Conservation (phyloP, 1,139 yeast species). For the Geotrichum cucujoidarum region DNA sequence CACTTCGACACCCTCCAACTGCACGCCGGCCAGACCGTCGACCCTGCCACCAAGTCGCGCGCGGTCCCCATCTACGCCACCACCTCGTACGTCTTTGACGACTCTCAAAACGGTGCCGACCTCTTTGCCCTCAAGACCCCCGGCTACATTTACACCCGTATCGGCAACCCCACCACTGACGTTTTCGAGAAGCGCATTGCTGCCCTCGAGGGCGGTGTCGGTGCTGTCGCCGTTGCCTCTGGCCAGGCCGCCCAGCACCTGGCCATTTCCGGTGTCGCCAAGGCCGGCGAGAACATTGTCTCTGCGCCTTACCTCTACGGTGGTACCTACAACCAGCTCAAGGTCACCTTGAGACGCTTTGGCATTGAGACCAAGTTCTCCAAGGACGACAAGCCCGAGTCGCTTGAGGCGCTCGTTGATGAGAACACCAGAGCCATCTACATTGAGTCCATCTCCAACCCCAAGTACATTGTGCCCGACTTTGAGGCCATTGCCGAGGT, state of each 20-base stretch:
- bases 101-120: constrained; percentile 88
- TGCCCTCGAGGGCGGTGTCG: constrained; percentile 87
- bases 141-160: constrained; percentile 83
- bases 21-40: constrained; percentile 82
- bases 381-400: constrained; percentile 65
- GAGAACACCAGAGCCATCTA: constrained; percentile 84
- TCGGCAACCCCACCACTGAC: constrained; percentile 88
- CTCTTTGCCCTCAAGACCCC: constrained; percentile 77
- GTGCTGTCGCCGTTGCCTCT: constrained; percentile 84
- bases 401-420: constrained; percentile 67
- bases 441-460: constrained; percentile 90
- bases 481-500: constrained; percentile 68
- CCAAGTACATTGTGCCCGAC: constrained; percentile 88
- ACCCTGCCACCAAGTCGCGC: constrained; percentile 57
- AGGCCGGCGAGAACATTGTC: constrained; percentile 81
- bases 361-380: constrained; percentile 85
- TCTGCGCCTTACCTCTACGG: constrained; percentile 90
- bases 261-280: constrained; percentile 80
- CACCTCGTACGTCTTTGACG: constrained; percentile 73
- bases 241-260: constrained; percentile 94
- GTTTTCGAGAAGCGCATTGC: constrained; percentile 89
- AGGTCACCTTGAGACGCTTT: constrained; percentile 80
- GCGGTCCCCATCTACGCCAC: constrained; percentile 82
- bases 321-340: constrained; percentile 93
- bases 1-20: constrained; percentile 89